Percentiles rank a stretch among this genome's conserved stretches.
Evolutionary conservation across 345 rosid species (phyloP).

Genomic region (Arabidopsis arenosa): DNA sequence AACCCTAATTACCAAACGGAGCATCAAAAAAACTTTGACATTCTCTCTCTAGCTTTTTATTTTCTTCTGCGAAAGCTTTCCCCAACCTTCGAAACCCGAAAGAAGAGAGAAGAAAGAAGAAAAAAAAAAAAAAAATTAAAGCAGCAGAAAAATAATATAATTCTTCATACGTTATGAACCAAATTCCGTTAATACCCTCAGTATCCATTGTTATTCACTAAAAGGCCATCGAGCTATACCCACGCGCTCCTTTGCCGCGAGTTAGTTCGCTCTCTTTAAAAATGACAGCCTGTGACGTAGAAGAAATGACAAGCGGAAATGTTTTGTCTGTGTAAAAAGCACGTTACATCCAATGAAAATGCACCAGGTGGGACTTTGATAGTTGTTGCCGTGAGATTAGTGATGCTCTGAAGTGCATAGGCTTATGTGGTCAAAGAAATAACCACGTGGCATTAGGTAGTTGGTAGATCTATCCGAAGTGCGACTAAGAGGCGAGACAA

Average conservation of each 20-base stretch:
- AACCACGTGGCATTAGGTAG: constrained; percentile 36
- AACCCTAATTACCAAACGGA: constrained; percentile 34
- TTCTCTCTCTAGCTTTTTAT: constrained; percentile 38
- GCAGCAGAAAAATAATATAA: constrained; percentile 35
- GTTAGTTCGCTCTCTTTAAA: background rate
- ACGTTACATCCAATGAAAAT: background rate
- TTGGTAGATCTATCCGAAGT: constrained; percentile 28
- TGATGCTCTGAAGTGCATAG: background rate
- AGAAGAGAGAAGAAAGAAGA: constrained; percentile 10
- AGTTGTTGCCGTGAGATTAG: constrained; percentile 21
- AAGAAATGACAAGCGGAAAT: constrained; percentile 10
- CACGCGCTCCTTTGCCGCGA: constrained; percentile 35
- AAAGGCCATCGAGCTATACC: background rate
- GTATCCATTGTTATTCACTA: background rate
- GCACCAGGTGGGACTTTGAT: constrained; percentile 22
- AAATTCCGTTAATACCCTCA: constrained; percentile 30
- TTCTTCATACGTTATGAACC: constrained; percentile 31
- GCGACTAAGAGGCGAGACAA: background rate
- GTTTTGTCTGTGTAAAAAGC: background rate
- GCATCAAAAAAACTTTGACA: constrained; percentile 32
- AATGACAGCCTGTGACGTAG: constrained; percentile 42
- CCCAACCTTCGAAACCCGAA: constrained; percentile 39
- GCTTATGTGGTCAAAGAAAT: constrained; percentile 34
- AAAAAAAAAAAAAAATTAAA: background rate
- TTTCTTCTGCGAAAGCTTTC: constrained; percentile 41